Percentiles rank a stretch among this genome's conserved stretches.
Conservation (phyloP, 139 green algal species). For the Chlamydomonas asymmetrica region DNA sequence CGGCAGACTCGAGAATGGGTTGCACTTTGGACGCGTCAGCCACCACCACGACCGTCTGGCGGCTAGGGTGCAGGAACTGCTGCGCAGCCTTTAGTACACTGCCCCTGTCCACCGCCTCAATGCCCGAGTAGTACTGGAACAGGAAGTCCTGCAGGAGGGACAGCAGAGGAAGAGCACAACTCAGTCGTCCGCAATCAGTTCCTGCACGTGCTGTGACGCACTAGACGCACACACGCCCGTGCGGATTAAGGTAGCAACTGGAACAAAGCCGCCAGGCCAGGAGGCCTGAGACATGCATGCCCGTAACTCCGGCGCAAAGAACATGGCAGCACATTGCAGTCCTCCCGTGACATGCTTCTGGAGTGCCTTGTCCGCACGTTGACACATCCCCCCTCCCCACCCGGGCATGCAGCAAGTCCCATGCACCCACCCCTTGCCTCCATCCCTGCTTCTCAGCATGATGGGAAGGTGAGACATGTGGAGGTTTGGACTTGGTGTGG, state of each 20-base stretch:
- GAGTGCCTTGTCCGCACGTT: no score
- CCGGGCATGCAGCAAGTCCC: neutral
- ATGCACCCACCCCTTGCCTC: no score
- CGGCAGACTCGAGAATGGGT: constrained; percentile 31
- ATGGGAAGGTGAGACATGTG: no score
- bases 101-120: constrained; percentile 51
- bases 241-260: neutral
- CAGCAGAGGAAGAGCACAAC: neutral
- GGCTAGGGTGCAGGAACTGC: constrained; percentile 63
- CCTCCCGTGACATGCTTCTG: no score
- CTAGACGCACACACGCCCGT: neutral
- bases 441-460: neutral
- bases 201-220: no score
- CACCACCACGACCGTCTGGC: constrained; percentile 61
- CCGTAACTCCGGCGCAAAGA: neutral
- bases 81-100: constrained; percentile 60
- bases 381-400: no score
- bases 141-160: constrained; percentile 59
- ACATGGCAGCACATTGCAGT: neutral
- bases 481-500: neutral
- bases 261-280: neutral
- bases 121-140: constrained; percentile 52
- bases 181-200: neutral
- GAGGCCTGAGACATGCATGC: neutral
- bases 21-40: constrained; percentile 35